Evolutionary conservation across 2,329 filamentous ascomycete species (phyloP).

Genomic region (Orbilia ellipsospora): DNA sequence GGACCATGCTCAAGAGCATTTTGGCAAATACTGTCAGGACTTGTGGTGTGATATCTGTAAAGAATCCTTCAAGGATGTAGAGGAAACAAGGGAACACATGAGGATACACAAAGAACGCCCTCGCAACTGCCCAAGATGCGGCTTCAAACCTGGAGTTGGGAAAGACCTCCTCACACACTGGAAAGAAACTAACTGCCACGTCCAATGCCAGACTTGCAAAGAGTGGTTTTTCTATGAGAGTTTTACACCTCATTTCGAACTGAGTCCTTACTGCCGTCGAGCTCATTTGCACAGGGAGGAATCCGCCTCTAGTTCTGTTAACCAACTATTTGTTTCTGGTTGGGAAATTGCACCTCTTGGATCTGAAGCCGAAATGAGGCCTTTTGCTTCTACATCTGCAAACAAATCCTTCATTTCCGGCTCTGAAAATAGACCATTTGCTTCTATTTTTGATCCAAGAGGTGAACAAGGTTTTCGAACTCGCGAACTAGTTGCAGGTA

Average conservation of each 20-base stretch:
- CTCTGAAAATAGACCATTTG: too few species aligned
- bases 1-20: conserved; percentile 12
- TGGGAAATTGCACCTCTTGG: too few species aligned
- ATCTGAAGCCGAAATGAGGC: too few species aligned
- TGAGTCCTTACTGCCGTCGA: conserved; percentile 23
- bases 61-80: background rate
- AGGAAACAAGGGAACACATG: conserved; percentile 13
- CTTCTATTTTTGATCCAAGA: too few species aligned
- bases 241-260: conserved; percentile 15
- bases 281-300: background rate
- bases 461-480: too few species aligned
- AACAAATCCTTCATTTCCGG: too few species aligned
- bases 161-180: conserved; percentile 22
- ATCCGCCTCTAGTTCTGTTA: too few species aligned
- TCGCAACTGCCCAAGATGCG: conserved; percentile 20
- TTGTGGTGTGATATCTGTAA: conserved; percentile 26
- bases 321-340: too few species aligned
- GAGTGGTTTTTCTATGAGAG: conserved; percentile 26
- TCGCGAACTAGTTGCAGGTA: too few species aligned
- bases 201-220: conserved; percentile 17
- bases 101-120: background rate
- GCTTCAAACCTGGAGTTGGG: background rate
- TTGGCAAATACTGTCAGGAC: conserved; percentile 9
- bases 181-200: conserved; percentile 34
- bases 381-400: background rate